phyloP scores from a whole-genome alignment of 441 rosid species.

The Gossypium laxum region DNA sequence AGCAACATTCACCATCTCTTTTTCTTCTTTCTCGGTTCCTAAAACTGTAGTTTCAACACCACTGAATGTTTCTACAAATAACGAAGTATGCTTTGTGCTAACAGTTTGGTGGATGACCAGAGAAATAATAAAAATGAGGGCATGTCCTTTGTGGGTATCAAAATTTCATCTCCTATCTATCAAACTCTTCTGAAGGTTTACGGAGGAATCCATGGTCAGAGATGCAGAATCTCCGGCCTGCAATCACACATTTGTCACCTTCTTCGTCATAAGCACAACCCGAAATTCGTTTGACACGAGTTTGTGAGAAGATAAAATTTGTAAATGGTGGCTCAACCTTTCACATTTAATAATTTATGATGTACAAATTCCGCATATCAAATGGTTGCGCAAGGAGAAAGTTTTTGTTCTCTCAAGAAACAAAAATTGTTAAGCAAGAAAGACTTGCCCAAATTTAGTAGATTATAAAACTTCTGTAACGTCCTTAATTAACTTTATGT shows the following conservation, averaged over 20 bases:
- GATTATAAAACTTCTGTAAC: background rate
- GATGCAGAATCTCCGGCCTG: background rate
- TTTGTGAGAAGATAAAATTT: background rate
- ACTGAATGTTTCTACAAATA: background rate
- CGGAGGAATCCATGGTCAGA: background rate
- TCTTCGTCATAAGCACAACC: background rate
- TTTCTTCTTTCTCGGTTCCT: background rate
- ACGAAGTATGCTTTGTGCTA: background rate
- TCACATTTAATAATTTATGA: background rate
- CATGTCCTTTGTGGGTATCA: background rate
- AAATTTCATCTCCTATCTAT: background rate
- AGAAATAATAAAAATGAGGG: background rate
- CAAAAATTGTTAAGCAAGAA: background rate
- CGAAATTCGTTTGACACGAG: background rate
- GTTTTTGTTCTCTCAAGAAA: background rate
- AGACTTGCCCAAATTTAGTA: constrained; percentile 7
- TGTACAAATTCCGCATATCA: background rate
- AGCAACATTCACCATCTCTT: background rate
- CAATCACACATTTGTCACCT: background rate
- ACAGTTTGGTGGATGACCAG: background rate
- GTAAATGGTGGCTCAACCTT: background rate
- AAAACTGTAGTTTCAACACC: background rate
- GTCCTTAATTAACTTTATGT: constrained; percentile 17
- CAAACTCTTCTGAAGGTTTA: background rate
- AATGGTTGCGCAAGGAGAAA: background rate